Evolutionary conservation across 345 rosid genomes (phyloP), one percentile per base, ranked within the genome.

Genomic region (Raphanus raphanistrum): DNA sequence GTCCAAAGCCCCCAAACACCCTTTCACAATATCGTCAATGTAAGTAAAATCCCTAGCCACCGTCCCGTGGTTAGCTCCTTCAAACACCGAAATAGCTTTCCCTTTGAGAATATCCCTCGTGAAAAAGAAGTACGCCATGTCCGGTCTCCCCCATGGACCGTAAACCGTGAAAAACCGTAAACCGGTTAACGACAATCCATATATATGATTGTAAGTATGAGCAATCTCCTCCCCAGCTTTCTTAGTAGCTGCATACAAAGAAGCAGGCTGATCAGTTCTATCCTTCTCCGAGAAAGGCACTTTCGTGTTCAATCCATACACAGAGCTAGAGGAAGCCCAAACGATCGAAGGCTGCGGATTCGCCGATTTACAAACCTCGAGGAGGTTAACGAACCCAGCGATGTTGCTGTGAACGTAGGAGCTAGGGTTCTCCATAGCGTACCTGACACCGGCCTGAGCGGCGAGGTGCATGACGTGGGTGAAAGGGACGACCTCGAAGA

Each of bases 21-120:
- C 98, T 81, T 88, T 91, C 38, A 91, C 98, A 32, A 93, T 90
- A 74, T 93, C 98, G 70, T 93, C 98, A 57, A 92, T 86, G 85
- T 88, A 92, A 5, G 98, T 92, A 58, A 90, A 84, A 60, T 86
- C 89, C 68, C 89, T 83, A 0, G 87, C 86, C 8, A 86, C 89
- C 0, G 81, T 61, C 3, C 76, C 78, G 48, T 83, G 84, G 31
- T 86, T 73, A 11, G 76, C 84, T 2, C 85, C 86, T 28, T 84
- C 84, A 41, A 83, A 86, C 29, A 84, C 70, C 1, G 82, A 57
- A 15, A 86, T 75, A 1, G 80, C 6, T 80, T 84, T 86, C 31
- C 86, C 80, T 48, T 84, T 84, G 78, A 86, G 83, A 9, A 86
- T 86, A 61, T 83, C 85, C 70, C 70, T 75, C 1, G 86, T 86